Evolutionary conservation across 305 asterid species (phyloP).

Genomic region (Withania somnifera): DNA sequence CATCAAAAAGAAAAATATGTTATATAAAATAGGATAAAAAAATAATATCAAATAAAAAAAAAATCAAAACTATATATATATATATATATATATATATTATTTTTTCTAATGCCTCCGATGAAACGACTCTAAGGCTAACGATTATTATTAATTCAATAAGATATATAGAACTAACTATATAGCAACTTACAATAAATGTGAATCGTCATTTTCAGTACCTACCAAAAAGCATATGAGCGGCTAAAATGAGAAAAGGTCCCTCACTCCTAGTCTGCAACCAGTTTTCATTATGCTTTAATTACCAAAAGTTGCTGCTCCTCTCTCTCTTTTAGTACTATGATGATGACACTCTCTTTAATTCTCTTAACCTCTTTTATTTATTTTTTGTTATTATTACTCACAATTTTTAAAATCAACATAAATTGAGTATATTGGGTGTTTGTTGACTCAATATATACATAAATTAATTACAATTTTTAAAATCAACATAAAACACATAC

Average conservation of each 20-base stretch:
- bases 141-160: background rate
- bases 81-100: too few relatives aligned
- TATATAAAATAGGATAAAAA: too few relatives aligned
- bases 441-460: too few relatives aligned
- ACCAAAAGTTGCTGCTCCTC: background rate
- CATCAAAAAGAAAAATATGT: too few relatives aligned
- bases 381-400: background rate
- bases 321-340: background rate
- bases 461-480: too few relatives aligned
- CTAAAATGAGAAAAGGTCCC: slow-evolving; percentile 1
- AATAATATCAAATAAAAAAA: too few relatives aligned
- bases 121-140: background rate
- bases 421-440: too few relatives aligned
- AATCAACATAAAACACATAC: too few relatives aligned
- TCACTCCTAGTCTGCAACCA: background rate
- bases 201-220: slow-evolving; percentile 4
- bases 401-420: background rate
- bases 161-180: background rate
- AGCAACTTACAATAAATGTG: background rate
- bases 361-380: background rate
- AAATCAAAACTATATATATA: too few relatives aligned
- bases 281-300: background rate
- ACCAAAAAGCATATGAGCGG: slow-evolving; percentile 12
- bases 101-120: background rate
- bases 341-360: background rate